Conservation (phyloP, 2,329 filamentous ascomycete species). For the Colletotrichum siamense region DNA sequence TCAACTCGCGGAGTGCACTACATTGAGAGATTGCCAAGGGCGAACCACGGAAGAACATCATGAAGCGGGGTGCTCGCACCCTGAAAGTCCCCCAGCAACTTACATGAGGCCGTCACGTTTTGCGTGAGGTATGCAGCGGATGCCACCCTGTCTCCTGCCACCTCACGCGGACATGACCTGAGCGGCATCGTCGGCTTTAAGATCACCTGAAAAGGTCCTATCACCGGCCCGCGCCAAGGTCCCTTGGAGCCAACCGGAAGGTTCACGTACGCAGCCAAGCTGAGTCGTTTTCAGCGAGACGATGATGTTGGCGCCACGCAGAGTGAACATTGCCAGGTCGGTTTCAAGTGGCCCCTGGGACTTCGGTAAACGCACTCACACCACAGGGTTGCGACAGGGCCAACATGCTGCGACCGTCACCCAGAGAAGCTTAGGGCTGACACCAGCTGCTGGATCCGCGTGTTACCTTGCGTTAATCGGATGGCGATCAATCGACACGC, state of each 20-base stretch:
- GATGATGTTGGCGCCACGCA: background rate
- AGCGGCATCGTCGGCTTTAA: background rate
- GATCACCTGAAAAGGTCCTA: background rate
- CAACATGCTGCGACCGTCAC: background rate
- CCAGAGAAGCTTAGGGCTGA: slow-evolving; percentile 16
- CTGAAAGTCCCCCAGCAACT: background rate
- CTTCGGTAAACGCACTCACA: background rate
- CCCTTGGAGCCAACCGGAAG: background rate
- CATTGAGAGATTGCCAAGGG: slow-evolving; percentile 9
- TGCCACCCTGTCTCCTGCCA: background rate
- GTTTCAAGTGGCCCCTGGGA: background rate
- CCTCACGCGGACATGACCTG: background rate
- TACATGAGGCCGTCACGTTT: background rate
- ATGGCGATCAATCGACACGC: slow-evolving; percentile 9
- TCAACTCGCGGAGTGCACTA: background rate
- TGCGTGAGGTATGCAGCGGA: slow-evolving; percentile 3
- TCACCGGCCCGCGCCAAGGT: background rate
- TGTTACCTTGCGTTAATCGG: slow-evolving; percentile 3
- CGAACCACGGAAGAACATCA: background rate
- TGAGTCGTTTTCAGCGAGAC: background rate
- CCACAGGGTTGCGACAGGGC: background rate
- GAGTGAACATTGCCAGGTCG: background rate
- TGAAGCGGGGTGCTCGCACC: background rate
- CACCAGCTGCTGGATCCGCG: background rate
- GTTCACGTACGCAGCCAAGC: background rate